Conservation (phyloP, 768 basidiomycete species). For the Pluteus cervinus region DNA sequence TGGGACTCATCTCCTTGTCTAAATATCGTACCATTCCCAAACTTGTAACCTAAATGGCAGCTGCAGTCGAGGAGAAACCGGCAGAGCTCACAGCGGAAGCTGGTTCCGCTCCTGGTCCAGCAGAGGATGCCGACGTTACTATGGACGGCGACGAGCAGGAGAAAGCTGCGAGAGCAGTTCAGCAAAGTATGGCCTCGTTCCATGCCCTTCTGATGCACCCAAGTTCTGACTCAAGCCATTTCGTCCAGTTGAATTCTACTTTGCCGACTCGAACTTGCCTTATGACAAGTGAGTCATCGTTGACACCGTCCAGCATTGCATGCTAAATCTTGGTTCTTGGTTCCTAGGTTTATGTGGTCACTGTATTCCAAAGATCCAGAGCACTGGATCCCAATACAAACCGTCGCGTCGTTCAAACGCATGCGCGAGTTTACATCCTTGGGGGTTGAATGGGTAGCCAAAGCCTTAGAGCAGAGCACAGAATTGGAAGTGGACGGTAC, state of each 20-base stretch:
- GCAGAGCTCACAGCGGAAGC: too few relatives aligned
- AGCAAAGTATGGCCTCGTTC: background rate
- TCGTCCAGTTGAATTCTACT: constrained; percentile 85
- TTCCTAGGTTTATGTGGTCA: constrained; percentile 92
- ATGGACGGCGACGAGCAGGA: too few relatives aligned
- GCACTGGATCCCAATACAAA: constrained; percentile 88
- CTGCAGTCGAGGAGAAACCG: too few relatives aligned
- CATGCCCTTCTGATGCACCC: background rate
- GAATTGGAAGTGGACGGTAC: constrained; percentile 72
- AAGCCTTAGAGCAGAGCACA: constrained; percentile 49
- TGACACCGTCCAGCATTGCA: background rate
- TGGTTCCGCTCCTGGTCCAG: too few relatives aligned
- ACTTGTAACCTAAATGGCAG: too few relatives aligned
- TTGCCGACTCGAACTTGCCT: constrained; percentile 93
- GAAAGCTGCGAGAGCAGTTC: too few relatives aligned
- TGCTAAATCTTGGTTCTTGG: background rate
- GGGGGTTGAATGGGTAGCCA: constrained; percentile 65
- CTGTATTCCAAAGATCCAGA: constrained; percentile 73
- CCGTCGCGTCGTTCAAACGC: constrained; percentile 90
- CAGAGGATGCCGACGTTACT: too few relatives aligned
- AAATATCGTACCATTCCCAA: too few relatives aligned
- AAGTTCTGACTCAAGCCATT: background rate
- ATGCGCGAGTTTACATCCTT: constrained; percentile 68
- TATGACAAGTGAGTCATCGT: constrained; percentile 61
- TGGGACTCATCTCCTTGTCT: too few relatives aligned